Conservation (phyloP, 2,329 filamentous ascomycete species). For the Fusarium tupiense region DNA sequence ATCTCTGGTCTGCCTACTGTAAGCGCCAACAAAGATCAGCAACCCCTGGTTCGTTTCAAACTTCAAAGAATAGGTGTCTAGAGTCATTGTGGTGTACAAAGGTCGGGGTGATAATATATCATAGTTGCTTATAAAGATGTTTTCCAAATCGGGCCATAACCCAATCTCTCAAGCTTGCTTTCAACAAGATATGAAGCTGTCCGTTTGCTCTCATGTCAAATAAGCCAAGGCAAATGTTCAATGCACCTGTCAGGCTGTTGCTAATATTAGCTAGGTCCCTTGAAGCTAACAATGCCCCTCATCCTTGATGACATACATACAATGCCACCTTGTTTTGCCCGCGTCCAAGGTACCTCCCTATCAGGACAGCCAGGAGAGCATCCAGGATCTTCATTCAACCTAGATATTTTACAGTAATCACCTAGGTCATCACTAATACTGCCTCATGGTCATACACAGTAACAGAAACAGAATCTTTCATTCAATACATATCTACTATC, state of each 20-base stretch:
- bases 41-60: conserved; percentile 6
- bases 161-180: no score
- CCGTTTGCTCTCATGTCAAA: background rate
- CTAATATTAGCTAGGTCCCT: conserved; percentile 12
- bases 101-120: background rate
- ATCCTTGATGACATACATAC: background rate
- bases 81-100: background rate
- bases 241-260: background rate
- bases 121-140: background rate
- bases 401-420: background rate
- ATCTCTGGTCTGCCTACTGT: background rate
- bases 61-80: background rate
- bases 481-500: conserved; percentile 26
- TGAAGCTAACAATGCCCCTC: conserved; percentile 18
- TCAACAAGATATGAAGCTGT: no score
- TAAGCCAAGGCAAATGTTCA: background rate
- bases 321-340: background rate
- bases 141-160: background rate
- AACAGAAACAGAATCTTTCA: conserved; percentile 30
- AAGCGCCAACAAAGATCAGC: conserved; percentile 25
- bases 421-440: background rate
- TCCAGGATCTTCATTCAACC: background rate
- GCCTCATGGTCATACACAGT: background rate
- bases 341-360: background rate
- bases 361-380: background rate